Evolutionary conservation across 495 filamentous ascomycete genomes (phyloP).

Genomic region (Xylaria venustula): DNA sequence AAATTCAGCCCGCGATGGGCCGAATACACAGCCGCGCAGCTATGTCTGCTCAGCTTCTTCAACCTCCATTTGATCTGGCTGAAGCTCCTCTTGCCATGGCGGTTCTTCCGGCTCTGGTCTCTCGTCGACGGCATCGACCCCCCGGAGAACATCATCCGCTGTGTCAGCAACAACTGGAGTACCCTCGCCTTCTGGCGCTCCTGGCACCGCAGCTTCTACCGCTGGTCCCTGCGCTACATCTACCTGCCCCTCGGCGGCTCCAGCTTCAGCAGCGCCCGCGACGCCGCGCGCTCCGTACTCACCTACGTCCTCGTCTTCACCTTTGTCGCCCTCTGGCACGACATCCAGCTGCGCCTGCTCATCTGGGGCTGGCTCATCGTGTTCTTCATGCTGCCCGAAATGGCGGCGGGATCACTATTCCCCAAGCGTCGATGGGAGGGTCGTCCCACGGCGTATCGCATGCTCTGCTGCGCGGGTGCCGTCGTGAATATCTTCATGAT

Average conservation of each 20-base stretch:
- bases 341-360: constrained; percentile 87
- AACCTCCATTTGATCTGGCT: constrained; percentile 98
- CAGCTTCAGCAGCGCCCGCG: constrained; percentile 34
- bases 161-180: constrained; percentile 93
- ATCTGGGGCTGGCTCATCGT: constrained; percentile 97
- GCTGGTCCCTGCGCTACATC: constrained; percentile 91
- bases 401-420: constrained; percentile 68
- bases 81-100: constrained; percentile 94
- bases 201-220: constrained; percentile 94
- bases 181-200: constrained; percentile 90
- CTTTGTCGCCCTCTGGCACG: constrained; percentile 98
- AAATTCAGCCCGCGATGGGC: constrained; percentile 75
- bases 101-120: constrained; percentile 94
- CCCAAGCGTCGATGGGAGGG: constrained; percentile 66
- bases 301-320: constrained; percentile 90
- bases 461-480: constrained; percentile 80
- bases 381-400: constrained; percentile 88
- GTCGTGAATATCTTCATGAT: constrained; percentile 91
- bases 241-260: constrained; percentile 88
- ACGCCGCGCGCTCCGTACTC: constrained; percentile 48
- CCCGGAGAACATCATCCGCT: constrained; percentile 97
- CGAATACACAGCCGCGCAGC: constrained; percentile 81
- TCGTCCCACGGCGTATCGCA: constrained; percentile 66
- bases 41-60: constrained; percentile 91
- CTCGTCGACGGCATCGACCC: constrained; percentile 89